Evolutionary conservation across 1,139 yeast genomes (phyloP).

Genomic region (Candida sanyaensis): DNA sequence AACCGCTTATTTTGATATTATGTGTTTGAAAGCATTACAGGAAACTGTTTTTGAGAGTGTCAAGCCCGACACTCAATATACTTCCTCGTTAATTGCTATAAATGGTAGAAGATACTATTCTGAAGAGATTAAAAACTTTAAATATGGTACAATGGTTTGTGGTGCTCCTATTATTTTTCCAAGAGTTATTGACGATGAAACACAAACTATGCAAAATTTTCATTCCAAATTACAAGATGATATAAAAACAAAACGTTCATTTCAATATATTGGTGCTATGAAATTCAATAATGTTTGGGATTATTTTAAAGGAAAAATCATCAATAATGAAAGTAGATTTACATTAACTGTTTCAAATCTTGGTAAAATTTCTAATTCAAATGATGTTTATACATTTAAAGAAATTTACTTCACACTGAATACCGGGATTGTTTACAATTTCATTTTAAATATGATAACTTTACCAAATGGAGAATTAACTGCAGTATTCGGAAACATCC

Average conservation of each 20-base stretch:
- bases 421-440: constrained; percentile 22
- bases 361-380: constrained; percentile 18
- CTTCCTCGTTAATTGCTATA: constrained; percentile 21
- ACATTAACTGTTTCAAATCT: constrained; percentile 25
- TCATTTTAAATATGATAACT: constrained; percentile 22
- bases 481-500: constrained; percentile 20
- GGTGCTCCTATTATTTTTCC: constrained; percentile 17
- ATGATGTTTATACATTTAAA: constrained; percentile 14
- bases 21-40: constrained; percentile 24
- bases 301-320: constrained; percentile 12
- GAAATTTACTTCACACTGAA: constrained; percentile 23
- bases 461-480: constrained; percentile 20
- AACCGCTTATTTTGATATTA: constrained; percentile 26
- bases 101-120: constrained; percentile 32
- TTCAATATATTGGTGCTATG: constrained; percentile 17
- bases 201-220: constrained; percentile 17
- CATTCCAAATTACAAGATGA: constrained; percentile 14
- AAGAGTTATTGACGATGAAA: constrained; percentile 10
- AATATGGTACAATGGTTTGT: constrained; percentile 23
- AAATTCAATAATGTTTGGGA: constrained; percentile 17
- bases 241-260: constrained; percentile 15
- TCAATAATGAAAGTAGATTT: constrained; percentile 15
- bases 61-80: constrained; percentile 13
- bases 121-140: constrained; percentile 16
- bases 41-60: constrained; percentile 20